Conservation (phyloP, 495 filamentous ascomycete genomes). For the Platismatia glauca region DNA sequence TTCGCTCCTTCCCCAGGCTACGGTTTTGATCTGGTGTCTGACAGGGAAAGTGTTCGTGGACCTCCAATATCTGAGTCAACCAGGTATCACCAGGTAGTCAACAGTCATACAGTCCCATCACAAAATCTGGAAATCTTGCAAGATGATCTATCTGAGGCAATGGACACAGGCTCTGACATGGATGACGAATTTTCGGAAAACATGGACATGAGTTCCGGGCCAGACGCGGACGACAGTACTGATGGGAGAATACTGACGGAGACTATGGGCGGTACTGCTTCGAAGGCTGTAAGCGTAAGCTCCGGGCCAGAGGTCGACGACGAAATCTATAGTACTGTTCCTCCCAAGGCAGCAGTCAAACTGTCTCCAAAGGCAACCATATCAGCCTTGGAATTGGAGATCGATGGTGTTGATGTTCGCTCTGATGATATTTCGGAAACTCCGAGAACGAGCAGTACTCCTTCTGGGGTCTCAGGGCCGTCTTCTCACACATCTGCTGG, state of each 20-base stretch:
- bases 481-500: slow-evolving; percentile 22
- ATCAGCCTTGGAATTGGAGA: slow-evolving; percentile 3
- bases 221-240: slow-evolving; percentile 11
- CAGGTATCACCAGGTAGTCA: not conserved
- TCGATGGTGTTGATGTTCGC: slow-evolving; percentile 7
- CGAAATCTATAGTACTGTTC: not conserved
- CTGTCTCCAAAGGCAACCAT: not conserved
- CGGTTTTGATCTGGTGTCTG: slow-evolving; percentile 9
- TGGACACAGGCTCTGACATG: slow-evolving; percentile 13
- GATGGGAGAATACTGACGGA: slow-evolving; percentile 1
- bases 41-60: slow-evolving; percentile 4
- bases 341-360: slow-evolving; percentile 2
- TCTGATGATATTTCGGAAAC: slow-evolving; percentile 20
- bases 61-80: not conserved
- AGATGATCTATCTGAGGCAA: slow-evolving; percentile 13
- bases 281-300: slow-evolving; percentile 7
- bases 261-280: slow-evolving; percentile 8
- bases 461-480: slow-evolving; percentile 21
- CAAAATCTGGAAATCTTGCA: slow-evolving; percentile 3
- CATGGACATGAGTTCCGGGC: slow-evolving; percentile 22
- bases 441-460: slow-evolving; percentile 20
- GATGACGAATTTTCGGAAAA: slow-evolving; percentile 19
- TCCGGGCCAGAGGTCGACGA: slow-evolving; percentile 4
- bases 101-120: not conserved
- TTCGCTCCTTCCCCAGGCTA: slow-evolving; percentile 7